These are phyloP conservation scores for Exserohilum turcica DNA, from an alignment of 2,329 filamentous ascomycete genomes.

Conservation along the genomic window DNA sequence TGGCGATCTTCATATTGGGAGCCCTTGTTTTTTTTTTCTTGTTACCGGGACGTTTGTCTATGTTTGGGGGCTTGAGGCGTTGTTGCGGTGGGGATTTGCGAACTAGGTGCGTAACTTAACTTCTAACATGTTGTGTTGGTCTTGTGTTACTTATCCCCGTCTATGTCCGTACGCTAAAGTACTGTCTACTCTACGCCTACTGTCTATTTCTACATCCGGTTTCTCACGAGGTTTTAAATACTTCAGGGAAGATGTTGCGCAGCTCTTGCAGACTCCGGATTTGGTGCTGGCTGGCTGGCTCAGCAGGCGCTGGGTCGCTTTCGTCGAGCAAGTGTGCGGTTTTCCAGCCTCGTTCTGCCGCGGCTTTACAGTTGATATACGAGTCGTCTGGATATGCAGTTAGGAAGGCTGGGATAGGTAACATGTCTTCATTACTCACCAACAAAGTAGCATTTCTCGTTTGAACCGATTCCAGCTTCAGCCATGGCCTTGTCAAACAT, in stretches of 20 bases:
- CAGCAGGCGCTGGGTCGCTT: slow-evolving; percentile 65
- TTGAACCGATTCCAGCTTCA: slow-evolving; percentile 73
- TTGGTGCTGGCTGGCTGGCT: slow-evolving; percentile 72
- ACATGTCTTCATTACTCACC: slow-evolving; percentile 61
- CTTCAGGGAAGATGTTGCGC: slow-evolving; percentile 75
- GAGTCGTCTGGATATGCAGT: slow-evolving; percentile 74
- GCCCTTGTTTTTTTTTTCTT: no score
- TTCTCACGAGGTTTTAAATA: slow-evolving; percentile 68
- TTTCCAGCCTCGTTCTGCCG: slow-evolving; percentile 82
- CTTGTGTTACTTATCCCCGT: background rate
- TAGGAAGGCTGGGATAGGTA: slow-evolving; percentile 8
- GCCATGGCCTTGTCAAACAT: slow-evolving; percentile 91
- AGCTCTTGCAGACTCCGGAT: slow-evolving; percentile 79
- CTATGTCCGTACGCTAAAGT: background rate
- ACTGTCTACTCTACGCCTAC: no score
- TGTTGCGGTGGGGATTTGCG: no score
- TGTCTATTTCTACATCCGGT: background rate
- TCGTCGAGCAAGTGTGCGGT: slow-evolving; percentile 85
- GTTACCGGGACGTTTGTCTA: background rate
- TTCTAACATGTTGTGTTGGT: background rate
- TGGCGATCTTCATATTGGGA: no score
- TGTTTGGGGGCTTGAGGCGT: background rate
- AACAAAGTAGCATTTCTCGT: slow-evolving; percentile 86
- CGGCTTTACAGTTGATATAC: slow-evolving; percentile 76
- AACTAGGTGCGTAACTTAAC: no score